Evolutionary conservation across 768 basidiomycete genomes (phyloP).

Genomic region (Daedalea quercina): DNA sequence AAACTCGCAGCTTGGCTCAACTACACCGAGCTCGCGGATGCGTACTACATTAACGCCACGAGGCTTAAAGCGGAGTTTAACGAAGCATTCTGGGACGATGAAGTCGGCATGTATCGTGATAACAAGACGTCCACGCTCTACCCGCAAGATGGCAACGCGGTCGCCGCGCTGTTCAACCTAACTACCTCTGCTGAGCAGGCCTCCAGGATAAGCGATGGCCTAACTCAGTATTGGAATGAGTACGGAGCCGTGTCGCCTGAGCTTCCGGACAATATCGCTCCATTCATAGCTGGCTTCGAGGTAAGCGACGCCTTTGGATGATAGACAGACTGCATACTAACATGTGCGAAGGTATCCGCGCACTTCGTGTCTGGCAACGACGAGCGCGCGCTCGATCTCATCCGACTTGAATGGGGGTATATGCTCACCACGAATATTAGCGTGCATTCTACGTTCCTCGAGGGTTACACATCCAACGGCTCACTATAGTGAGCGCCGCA

Average conservation of each 20-base stretch:
- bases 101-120: conserved; percentile 45
- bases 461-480: conserved; percentile 53
- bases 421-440: conserved; percentile 49
- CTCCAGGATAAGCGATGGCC: conserved; percentile 35
- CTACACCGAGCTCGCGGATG: conserved; percentile 25
- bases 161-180: conserved; percentile 47
- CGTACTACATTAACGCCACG: conserved; percentile 40
- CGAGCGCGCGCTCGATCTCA: conserved; percentile 43
- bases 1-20: conserved; percentile 37
- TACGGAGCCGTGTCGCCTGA: conserved; percentile 49
- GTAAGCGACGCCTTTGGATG: conserved; percentile 21
- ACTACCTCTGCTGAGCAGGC: conserved; percentile 35
- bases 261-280: conserved; percentile 51
- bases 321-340: not conserved
- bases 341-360: conserved; percentile 39
- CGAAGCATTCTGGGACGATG: conserved; percentile 43
- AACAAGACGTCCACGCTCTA: conserved; percentile 45
- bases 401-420: conserved; percentile 53
- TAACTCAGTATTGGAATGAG: conserved; percentile 46
- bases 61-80: conserved; percentile 44
- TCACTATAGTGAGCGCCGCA: conserved; percentile 36
- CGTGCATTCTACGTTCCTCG: conserved; percentile 50
- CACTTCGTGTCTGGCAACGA: conserved; percentile 52
- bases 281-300: conserved; percentile 54
- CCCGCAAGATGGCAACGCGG: conserved; percentile 53